phyloP scores from a whole-genome alignment of 2,329 filamentous ascomycete species.

The Bipolaris oryzae region DNA sequence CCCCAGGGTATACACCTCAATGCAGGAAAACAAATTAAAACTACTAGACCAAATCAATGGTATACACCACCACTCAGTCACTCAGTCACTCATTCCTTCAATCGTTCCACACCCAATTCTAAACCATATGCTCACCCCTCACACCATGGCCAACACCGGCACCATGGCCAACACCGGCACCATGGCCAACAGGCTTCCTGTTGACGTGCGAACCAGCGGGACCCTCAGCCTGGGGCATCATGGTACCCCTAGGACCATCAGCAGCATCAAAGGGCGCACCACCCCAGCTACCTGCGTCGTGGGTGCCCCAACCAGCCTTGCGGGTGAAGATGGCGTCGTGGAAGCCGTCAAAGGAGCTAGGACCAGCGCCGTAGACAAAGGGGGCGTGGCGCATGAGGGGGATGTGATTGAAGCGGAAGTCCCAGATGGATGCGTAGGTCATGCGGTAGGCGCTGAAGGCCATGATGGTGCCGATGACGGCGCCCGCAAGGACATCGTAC shows the following conservation, averaged over 20 bases:
- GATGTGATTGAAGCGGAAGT: conserved; percentile 71
- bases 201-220: conserved; percentile 33
- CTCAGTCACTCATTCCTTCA: not conserved
- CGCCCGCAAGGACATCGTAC: conserved; percentile 74
- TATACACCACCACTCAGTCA: not conserved
- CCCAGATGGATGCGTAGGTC: conserved; percentile 71
- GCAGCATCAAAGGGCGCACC: conserved; percentile 54
- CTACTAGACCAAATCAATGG: not conserved
- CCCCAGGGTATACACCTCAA: not conserved
- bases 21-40: not conserved
- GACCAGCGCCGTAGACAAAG: conserved; percentile 58
- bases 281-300: conserved; percentile 48
- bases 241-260: conserved; percentile 44
- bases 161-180: not conserved
- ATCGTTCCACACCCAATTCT: not conserved
- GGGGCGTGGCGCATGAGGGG: conserved; percentile 65
- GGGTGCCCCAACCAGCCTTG: conserved; percentile 64
- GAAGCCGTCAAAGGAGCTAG: conserved; percentile 52
- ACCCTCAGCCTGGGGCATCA: conserved; percentile 37
- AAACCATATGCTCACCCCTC: conserved; percentile 12
- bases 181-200: conserved; percentile 16
- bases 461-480: conserved; percentile 67
- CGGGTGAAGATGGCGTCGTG: conserved; percentile 64
- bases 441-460: conserved; percentile 70
- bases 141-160: not conserved